phyloP scores from a whole-genome alignment of 208 protist species.

The Wallacemonas sp. region DNA sequence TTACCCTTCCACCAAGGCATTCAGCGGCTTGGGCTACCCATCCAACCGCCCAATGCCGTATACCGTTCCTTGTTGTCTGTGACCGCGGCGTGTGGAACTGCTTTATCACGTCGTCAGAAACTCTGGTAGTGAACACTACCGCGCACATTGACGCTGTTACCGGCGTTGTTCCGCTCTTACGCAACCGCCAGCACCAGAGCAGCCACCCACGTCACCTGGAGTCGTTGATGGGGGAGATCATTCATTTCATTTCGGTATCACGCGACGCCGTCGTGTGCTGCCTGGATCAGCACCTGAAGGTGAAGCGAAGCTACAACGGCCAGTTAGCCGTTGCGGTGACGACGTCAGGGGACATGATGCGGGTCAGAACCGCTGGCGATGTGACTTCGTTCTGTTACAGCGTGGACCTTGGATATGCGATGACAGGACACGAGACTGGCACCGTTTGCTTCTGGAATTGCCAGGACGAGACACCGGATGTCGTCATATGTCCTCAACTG shows the following conservation, averaged over 20 bases:
- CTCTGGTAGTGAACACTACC: slow-evolving; percentile 16
- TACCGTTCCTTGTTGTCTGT: slow-evolving; percentile 40
- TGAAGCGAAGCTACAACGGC: not conserved
- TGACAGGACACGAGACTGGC: slow-evolving; percentile 52
- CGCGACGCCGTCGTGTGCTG: not conserved
- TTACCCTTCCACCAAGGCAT: too few species aligned
- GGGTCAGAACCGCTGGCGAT: slow-evolving; percentile 7
- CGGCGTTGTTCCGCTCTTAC: slow-evolving; percentile 20
- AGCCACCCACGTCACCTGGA: not conserved
- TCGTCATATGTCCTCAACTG: slow-evolving; percentile 19
- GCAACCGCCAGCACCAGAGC: not conserved
- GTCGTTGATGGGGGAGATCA: slow-evolving; percentile 8
- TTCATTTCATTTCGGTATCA: not conserved
- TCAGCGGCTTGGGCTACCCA: too few species aligned
- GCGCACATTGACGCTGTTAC: slow-evolving; percentile 31
- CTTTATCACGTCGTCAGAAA: slow-evolving; percentile 16
- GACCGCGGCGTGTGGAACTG: slow-evolving; percentile 22
- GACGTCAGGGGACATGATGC: not conserved
- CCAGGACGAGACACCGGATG: slow-evolving; percentile 27
- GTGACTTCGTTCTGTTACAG: slow-evolving; percentile 37
- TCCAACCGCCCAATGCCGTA: too few species aligned
- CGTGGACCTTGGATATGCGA: slow-evolving; percentile 19
- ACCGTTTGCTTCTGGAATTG: slow-evolving; percentile 36
- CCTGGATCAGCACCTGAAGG: not conserved
- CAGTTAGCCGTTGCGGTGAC: not conserved